Conservation (phyloP, 306 rosid genomes). For the Medicago truncatula region MtrunA17r5.0-ANR NC_053045.1:13010501-13011000, state of each 20-base stretch:
- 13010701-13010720: constrained; percentile 67
- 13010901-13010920: background rate
- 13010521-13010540: background rate
- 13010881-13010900: constrained; percentile 76
- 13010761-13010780: constrained; percentile 61
- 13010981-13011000: background rate
- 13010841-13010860: constrained; percentile 73
- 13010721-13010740: constrained; percentile 77
- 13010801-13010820: constrained; percentile 57
- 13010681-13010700: constrained; percentile 63
- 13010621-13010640: constrained; percentile 55
- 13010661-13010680: constrained; percentile 58
- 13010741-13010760: constrained; percentile 85
- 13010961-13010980: background rate
- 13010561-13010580: constrained; percentile 84
- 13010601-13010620: constrained; percentile 76
- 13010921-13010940: background rate
- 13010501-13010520: background rate
- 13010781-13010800: constrained; percentile 54
- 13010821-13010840: constrained; percentile 93
- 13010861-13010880: constrained; percentile 97
- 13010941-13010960: background rate
- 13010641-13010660: background rate
- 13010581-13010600: constrained; percentile 77
- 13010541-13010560: constrained; percentile 37